phyloP scores from a whole-genome alignment of 148 eudicot species.

The Amaranthus cruentus region DNA sequence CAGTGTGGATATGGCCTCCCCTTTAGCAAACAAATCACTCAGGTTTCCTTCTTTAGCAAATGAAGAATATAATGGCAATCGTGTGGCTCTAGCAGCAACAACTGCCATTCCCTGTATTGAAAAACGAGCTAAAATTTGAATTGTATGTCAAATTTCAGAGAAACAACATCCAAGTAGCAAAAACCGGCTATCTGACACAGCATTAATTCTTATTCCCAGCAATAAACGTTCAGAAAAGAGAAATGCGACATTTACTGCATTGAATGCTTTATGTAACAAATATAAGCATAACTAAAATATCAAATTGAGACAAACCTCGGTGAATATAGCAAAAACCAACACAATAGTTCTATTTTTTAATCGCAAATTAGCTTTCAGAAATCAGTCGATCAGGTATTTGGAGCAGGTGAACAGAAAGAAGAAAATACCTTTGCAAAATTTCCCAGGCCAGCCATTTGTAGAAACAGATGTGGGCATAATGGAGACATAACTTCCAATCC shows the following conservation, averaged over 20 bases:
- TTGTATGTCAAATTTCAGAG: neutral
- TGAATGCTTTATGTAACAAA: neutral
- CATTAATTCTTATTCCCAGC: neutral
- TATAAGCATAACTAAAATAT: neutral
- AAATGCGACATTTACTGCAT: neutral
- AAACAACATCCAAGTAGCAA: neutral
- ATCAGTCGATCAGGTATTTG: neutral
- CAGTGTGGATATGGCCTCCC: conserved; percentile 94
- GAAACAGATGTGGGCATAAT: conserved; percentile 89
- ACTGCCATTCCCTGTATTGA: conserved; percentile 88
- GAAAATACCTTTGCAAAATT: conserved; percentile 82
- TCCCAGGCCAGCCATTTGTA: conserved; percentile 96
- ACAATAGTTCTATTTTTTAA: neutral
- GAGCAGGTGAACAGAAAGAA: neutral
- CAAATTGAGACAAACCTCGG: neutral
- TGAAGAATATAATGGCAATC: conserved; percentile 93
- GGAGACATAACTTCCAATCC: conserved; percentile 97
- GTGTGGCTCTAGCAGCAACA: conserved; percentile 98
- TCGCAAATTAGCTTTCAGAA: neutral
- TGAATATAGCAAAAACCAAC: neutral
- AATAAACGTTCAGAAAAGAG: neutral
- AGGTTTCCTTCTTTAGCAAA: conserved; percentile 99
- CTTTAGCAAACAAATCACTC: conserved; percentile 96
- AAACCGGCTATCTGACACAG: neutral
- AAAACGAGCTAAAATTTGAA: conserved; percentile 7